phyloP scores from a whole-genome alignment of 768 basidiomycete species.

The Tylopilus rubrobrunneus region DNA sequence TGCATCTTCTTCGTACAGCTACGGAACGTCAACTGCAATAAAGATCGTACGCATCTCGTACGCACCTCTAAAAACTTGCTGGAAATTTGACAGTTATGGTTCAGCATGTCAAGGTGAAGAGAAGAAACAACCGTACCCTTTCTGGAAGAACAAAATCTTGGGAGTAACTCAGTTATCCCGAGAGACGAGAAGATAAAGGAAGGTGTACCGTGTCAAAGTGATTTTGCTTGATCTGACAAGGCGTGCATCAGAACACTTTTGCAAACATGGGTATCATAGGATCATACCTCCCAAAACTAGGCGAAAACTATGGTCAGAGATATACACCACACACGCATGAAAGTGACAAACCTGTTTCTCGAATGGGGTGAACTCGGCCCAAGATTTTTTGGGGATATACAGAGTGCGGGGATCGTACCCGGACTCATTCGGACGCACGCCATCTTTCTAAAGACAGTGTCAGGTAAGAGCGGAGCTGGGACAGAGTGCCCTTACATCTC shows the following conservation, averaged over 20 bases:
- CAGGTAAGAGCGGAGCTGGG: background rate
- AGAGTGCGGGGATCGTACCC: constrained; percentile 91
- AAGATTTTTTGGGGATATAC: constrained; percentile 69
- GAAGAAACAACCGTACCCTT: constrained; percentile 58
- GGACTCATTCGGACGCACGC: constrained; percentile 69
- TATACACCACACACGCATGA: background rate
- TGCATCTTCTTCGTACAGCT: constrained; percentile 95
- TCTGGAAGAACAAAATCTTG: constrained; percentile 94
- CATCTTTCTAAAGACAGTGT: constrained; percentile 61
- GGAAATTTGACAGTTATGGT: constrained; percentile 16
- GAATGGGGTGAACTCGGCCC: constrained; percentile 88
- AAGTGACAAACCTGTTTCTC: constrained; percentile 69
- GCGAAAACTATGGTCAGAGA: background rate
- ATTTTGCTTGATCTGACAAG: constrained; percentile 87
- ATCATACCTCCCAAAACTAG: constrained; percentile 72
- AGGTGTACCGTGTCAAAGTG: constrained; percentile 84
- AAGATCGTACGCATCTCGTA: background rate
- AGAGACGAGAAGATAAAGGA: background rate
- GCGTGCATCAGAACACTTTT: constrained; percentile 3
- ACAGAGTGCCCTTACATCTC: constrained; percentile 51
- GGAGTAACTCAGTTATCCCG: constrained; percentile 12
- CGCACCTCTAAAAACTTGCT: constrained; percentile 80
- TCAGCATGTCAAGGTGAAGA: background rate
- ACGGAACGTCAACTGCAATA: background rate
- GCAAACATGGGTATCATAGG: background rate